A percentile compares a stretch with the other conserved stretches of the same genome.
These are phyloP conservation scores for Obelidium mucronatum DNA, from an alignment of 192 early-diverging fungal species.

Conservation along the genomic window DNA sequence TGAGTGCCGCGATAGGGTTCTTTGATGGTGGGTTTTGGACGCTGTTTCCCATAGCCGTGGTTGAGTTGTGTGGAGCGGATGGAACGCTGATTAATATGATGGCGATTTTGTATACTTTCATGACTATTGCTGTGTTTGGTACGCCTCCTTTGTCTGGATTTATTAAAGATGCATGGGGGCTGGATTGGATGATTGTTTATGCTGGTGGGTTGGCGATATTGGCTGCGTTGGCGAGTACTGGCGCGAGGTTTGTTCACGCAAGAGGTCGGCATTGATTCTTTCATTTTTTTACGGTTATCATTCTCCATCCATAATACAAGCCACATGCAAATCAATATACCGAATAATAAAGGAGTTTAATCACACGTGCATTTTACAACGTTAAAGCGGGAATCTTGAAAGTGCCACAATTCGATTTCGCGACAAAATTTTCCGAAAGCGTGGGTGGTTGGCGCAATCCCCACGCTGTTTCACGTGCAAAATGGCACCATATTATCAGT, in stretches of 20 bases:
- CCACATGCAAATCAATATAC: too few species aligned
- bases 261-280: too few species aligned
- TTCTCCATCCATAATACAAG: too few species aligned
- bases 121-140: constrained; percentile 37
- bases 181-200: constrained; percentile 23
- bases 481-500: too few species aligned
- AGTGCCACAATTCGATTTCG: too few species aligned
- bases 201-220: not conserved
- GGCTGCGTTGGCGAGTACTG: not conserved
- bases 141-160: constrained; percentile 23
- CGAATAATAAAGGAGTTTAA: too few species aligned
- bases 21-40: constrained; percentile 23
- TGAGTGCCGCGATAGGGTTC: constrained; percentile 10
- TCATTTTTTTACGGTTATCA: too few species aligned
- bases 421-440: too few species aligned
- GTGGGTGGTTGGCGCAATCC: too few species aligned
- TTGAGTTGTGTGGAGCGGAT: constrained; percentile 10
- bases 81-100: constrained; percentile 11
- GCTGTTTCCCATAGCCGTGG: constrained; percentile 44
- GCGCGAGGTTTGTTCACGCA: not conserved
- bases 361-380: too few species aligned
- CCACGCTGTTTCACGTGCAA: too few species aligned
- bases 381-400: too few species aligned
- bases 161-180: constrained; percentile 1
- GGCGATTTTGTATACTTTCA: constrained; percentile 24